phyloP scores from a whole-genome alignment of 495 filamentous ascomycete genomes.

The Pyrenula massariospora region DNA sequence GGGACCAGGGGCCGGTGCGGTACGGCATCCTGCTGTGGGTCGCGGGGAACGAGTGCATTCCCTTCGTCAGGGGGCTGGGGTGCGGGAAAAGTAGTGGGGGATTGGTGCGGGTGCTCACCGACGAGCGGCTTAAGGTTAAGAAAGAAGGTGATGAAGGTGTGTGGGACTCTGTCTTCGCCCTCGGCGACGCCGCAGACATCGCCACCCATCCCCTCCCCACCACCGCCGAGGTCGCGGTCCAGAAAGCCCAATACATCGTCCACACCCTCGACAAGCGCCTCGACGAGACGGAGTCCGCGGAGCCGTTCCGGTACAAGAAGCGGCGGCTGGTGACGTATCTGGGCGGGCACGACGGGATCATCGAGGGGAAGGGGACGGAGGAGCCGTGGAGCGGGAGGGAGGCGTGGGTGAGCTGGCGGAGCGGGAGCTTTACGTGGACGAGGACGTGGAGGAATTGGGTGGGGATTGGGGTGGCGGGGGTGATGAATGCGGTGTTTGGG shows the following conservation, averaged over 20 bases:
- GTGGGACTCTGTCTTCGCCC: constrained; percentile 5
- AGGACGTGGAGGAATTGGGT: neutral
- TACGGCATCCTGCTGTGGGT: neutral
- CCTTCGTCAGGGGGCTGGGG: neutral
- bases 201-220: constrained; percentile 7
- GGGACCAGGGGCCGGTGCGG: neutral
- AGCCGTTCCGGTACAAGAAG: neutral
- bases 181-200: constrained; percentile 16
- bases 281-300: neutral
- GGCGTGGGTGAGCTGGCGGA: neutral
- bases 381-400: neutral
- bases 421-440: neutral
- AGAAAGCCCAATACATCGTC: constrained; percentile 14
- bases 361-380: neutral
- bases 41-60: neutral
- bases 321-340: neutral
- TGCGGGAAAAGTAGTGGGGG: neutral
- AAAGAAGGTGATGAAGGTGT: neutral
- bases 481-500: neutral
- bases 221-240: constrained; percentile 14
- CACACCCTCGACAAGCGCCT: constrained; percentile 4
- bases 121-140: neutral
- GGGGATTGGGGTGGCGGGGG: neutral
- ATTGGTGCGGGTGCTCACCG: neutral
- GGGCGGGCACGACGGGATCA: neutral